Evolutionary conservation across 2,329 filamentous ascomycete species (phyloP).

Genomic region (Aspergillus fumigatus): DNA sequence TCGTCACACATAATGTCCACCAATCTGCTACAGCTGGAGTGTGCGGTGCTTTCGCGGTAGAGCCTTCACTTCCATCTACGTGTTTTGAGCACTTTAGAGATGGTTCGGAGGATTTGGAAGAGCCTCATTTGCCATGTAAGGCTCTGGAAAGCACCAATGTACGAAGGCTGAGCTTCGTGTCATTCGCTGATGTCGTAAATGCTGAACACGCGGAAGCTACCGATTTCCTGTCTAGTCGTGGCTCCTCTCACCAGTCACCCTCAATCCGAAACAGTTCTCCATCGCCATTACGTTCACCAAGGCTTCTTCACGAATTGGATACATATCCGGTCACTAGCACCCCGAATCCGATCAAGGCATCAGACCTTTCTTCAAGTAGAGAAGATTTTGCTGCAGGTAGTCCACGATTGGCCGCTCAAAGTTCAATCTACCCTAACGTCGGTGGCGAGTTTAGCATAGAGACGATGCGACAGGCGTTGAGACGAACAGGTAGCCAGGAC

Average conservation of each 20-base stretch:
- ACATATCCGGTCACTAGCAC: conserved; percentile 74
- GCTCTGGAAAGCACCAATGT: conserved; percentile 73
- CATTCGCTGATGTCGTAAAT: conserved; percentile 92
- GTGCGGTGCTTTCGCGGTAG: conserved; percentile 21
- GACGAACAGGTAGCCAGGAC: conserved; percentile 80
- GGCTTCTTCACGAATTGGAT: conserved; percentile 64
- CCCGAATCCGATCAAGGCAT: conserved; percentile 66
- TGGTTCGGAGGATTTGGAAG: conserved; percentile 53
- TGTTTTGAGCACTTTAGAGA: conserved; percentile 52
- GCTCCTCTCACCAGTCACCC: conserved; percentile 54
- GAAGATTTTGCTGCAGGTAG: conserved; percentile 58
- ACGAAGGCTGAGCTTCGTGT: conserved; percentile 86
- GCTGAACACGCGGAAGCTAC: conserved; percentile 51
- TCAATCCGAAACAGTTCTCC: conserved; percentile 60
- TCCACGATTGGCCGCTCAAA: conserved; percentile 52
- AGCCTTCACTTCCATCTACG: conserved; percentile 32
- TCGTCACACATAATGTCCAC: conserved; percentile 80
- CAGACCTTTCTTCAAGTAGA: conserved; percentile 63
- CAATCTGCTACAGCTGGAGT: conserved; percentile 71
- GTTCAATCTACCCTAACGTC: conserved; percentile 46
- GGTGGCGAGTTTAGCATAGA: conserved; percentile 78
- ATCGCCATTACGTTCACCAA: conserved; percentile 73
- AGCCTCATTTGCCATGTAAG: conserved; percentile 70
- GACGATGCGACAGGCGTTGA: conserved; percentile 86
- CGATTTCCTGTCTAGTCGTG: conserved; percentile 51